Evolutionary conservation across 1,284 basidiomycete genomes (phyloP), one percentile per base, ranked within the genome.

Genomic region (Pyrrhoderma lamaoense): DNA sequence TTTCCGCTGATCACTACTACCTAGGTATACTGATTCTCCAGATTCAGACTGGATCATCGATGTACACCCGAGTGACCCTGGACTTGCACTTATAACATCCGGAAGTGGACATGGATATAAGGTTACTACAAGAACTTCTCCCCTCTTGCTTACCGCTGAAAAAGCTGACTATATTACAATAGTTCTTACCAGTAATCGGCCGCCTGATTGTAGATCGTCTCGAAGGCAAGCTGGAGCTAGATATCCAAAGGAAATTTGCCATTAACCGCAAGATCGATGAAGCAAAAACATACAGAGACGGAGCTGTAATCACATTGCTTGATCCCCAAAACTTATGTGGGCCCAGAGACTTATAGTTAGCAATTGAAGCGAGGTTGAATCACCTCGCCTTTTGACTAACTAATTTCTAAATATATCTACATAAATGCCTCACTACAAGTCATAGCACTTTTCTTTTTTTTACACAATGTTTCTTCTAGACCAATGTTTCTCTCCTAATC

Each of bases 141-240:
- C 5, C 5, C 14, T 40, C n/a, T 22, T 8, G 5, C 38, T 8
- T 18, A 9, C 11, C 36, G 14, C n/a, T 11, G 38, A 42, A 25
- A 27, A 37, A 47, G 21, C 18, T 23, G 14, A 43, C 38, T 49
- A 7, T 11, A 25, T 37, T 16, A 35, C n/a, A 45, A 2, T 48
- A 89, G 84, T 94, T 94, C 70, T 73, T 93, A 7, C 91, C 92
- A 9, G 80, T 80, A 35, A 76, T 96, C 50, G 93, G 93, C 9
- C 67, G 76, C 8, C 70, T 93, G 22, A 80, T 93, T 13, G 80
- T 75, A 8, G 82, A 86, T 56, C 73, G 81, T 1, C 72, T 94
- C 23, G 76, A 90, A 64, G 77, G 77, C 1, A 81, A 69, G 44
- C 67, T 88, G 13, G 71, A 78, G 3, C 63, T 72, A 2, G 67